A percentile compares a stretch with the other conserved stretches of the same genome.
Conservation (phyloP, 441 rosid genomes). For the Erodium moschatum region DNA sequence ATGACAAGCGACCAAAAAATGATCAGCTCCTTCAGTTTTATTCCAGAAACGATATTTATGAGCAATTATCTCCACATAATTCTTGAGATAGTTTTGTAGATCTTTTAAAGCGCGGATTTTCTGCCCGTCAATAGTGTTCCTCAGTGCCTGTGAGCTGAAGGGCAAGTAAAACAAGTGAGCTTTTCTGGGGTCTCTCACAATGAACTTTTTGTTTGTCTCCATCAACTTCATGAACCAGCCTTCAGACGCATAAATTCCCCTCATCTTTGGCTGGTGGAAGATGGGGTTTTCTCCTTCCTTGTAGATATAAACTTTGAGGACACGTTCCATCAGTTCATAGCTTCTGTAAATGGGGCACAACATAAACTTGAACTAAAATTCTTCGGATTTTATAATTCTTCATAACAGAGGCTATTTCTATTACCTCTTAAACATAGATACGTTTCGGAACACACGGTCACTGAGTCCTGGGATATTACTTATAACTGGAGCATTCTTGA, state of each 20-base stretch:
- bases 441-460: constrained; percentile 48
- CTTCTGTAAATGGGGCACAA: constrained; percentile 41
- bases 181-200: constrained; percentile 63
- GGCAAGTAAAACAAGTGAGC: constrained; percentile 89
- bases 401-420: not conserved
- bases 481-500: constrained; percentile 41
- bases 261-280: constrained; percentile 60
- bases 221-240: constrained; percentile 94
- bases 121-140: constrained; percentile 36
- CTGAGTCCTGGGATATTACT: constrained; percentile 31
- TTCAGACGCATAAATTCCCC: constrained; percentile 88
- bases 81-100: constrained; percentile 42
- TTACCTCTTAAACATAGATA: constrained; percentile 57
- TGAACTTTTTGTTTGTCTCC: constrained; percentile 61
- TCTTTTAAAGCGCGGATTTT: constrained; percentile 30
- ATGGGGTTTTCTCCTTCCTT: constrained; percentile 77
- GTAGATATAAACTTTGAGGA: constrained; percentile 64
- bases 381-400: no score
- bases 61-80: constrained; percentile 49
- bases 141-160: constrained; percentile 50
- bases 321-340: constrained; percentile 67
- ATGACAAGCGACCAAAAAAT: constrained; percentile 83
- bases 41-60: constrained; percentile 70
- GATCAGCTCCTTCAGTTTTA: constrained; percentile 75
- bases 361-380: not conserved